Evolutionary conservation across 768 basidiomycete species (phyloP).

Genomic region (Harrya chromipes): DNA sequence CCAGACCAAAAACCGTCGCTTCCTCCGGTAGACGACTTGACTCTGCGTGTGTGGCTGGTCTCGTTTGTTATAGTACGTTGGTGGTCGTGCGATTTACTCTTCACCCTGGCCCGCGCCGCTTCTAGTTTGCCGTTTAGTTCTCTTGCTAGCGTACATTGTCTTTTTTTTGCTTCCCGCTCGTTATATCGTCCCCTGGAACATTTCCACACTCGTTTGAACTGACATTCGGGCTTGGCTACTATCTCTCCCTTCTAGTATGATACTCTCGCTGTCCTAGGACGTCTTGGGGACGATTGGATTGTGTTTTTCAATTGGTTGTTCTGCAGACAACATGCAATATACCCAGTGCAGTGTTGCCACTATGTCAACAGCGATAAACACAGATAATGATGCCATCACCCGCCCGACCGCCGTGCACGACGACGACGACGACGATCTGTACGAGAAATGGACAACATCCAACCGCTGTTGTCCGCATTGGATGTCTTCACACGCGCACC

Average conservation of each 20-base stretch:
- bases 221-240: constrained; percentile 51
- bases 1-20: constrained; percentile 36
- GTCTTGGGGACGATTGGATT: constrained; percentile 26
- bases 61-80: constrained; percentile 28
- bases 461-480: constrained; percentile 71
- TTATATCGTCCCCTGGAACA: constrained; percentile 40
- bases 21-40: constrained; percentile 30
- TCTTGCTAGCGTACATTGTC: constrained; percentile 44
- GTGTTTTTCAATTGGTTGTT: constrained; percentile 8
- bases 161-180: constrained; percentile 26
- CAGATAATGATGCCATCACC: constrained; percentile 19
- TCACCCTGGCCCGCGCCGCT: constrained; percentile 32
- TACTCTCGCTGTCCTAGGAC: constrained; percentile 33
- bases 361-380: constrained; percentile 32
- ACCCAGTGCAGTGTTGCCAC: constrained; percentile 35
- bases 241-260: constrained; percentile 48
- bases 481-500: constrained; percentile 79
- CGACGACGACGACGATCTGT: constrained; percentile 13
- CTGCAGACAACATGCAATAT: constrained; percentile 26
- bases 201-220: constrained; percentile 56
- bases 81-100: constrained; percentile 25
- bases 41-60: constrained; percentile 10
- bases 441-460: constrained; percentile 59
- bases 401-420: not conserved
- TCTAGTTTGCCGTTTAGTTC: constrained; percentile 37